A percentile compares a stretch with the other conserved stretches of the same genome.
Evolutionary conservation across 805 yeast genomes (phyloP).

Genomic region (Nakazawaea ernobii): DNA sequence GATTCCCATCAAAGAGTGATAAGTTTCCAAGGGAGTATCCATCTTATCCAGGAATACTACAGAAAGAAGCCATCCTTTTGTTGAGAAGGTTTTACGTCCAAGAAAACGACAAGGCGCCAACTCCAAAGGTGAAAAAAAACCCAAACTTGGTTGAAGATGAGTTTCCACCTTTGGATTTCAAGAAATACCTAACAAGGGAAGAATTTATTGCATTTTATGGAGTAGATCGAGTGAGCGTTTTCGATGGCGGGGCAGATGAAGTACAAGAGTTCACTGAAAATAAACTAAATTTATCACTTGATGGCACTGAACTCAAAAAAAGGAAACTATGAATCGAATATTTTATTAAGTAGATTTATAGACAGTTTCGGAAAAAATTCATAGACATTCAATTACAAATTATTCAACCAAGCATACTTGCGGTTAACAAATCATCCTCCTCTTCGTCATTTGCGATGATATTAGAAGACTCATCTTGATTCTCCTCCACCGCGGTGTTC

Average conservation of each 20-base stretch:
- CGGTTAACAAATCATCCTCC: constrained; percentile 3
- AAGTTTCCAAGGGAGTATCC: constrained; percentile 32
- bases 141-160: constrained; percentile 50
- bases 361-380: too few species aligned
- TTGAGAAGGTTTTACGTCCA: constrained; percentile 78
- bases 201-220: constrained; percentile 53
- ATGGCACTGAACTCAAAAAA: neutral
- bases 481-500: neutral
- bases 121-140: constrained; percentile 67
- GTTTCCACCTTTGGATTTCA: constrained; percentile 58
- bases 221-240: constrained; percentile 18
- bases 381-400: neutral
- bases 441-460: constrained; percentile 3
- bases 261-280: neutral
- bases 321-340: neutral
- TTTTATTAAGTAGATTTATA: neutral
- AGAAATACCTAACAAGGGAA: constrained; percentile 40
- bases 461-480: neutral
- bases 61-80: constrained; percentile 79
- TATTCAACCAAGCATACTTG: constrained; percentile 7
- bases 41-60: constrained; percentile 70
- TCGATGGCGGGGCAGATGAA: neutral
- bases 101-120: constrained; percentile 84
- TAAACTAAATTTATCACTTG: neutral
- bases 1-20: constrained; percentile 40